Conservation (phyloP, 2,329 filamentous ascomycete species). For the Cadophora gregata region DNA sequence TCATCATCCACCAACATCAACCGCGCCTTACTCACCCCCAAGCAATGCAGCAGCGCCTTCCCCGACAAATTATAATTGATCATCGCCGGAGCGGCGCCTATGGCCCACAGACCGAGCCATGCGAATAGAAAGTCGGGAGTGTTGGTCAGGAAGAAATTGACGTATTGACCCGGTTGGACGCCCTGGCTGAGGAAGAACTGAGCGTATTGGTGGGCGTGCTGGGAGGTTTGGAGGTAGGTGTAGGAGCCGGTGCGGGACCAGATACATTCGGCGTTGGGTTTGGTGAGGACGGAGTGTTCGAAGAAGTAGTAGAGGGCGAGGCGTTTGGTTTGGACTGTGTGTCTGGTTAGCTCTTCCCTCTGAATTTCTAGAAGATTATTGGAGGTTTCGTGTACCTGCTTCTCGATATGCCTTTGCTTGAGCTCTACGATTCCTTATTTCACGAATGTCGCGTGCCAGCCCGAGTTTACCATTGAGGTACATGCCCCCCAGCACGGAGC, state of each 20-base stretch:
- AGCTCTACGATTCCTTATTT: constrained; percentile 51
- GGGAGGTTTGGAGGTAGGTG: constrained; percentile 62
- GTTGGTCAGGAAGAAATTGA: constrained; percentile 72
- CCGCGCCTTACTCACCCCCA: constrained; percentile 61
- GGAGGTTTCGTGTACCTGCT: constrained; percentile 52
- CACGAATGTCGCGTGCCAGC: constrained; percentile 63
- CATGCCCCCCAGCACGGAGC: constrained; percentile 50
- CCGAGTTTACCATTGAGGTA: constrained; percentile 76
- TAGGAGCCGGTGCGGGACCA: constrained; percentile 70
- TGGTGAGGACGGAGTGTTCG: constrained; percentile 58
- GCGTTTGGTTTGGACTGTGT: constrained; percentile 52
- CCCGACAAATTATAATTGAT: constrained; percentile 74
- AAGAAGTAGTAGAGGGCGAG: constrained; percentile 71
- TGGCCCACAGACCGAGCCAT: constrained; percentile 68
- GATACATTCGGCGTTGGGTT: constrained; percentile 62
- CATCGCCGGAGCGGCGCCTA: constrained; percentile 72
- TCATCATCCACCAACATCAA: constrained; percentile 66
- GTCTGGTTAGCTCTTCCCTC: background rate
- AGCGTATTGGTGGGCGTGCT: constrained; percentile 64
- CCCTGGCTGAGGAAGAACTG: constrained; percentile 66
- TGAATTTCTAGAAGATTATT: background rate
- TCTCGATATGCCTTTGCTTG: constrained; percentile 53
- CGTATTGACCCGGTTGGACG: constrained; percentile 63
- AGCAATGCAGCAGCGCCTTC: constrained; percentile 68
- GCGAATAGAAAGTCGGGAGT: constrained; percentile 70